A percentile compares a stretch with the other conserved stretches of the same genome.
These are phyloP conservation scores for Chaetomiaceae sp. DNA, from an alignment of 2,329 filamentous ascomycete species.

Conservation along the genomic window DNA sequence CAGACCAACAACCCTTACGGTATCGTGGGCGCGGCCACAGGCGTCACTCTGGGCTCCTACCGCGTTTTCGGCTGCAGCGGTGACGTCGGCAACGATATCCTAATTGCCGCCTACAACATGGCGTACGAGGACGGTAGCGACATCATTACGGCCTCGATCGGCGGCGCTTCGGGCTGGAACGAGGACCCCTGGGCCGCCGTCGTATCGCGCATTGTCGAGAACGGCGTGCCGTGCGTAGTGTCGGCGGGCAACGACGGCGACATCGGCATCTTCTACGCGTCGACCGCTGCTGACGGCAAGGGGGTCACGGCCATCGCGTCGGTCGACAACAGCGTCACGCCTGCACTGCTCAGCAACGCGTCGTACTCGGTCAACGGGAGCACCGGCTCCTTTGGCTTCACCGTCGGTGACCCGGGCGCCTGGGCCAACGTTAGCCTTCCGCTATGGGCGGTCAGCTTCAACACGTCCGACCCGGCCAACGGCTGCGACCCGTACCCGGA, in stretches of 20 bases:
- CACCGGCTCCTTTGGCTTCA: conserved; percentile 36
- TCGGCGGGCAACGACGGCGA: conserved; percentile 48
- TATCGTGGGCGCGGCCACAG: conserved; percentile 53
- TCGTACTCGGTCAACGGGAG: conserved; percentile 36
- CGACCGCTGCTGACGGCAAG: conserved; percentile 42
- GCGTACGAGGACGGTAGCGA: conserved; percentile 55
- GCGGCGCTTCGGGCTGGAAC: conserved; percentile 45
- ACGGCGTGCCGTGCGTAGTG: conserved; percentile 47
- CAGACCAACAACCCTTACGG: conserved; percentile 46
- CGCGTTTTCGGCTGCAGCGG: conserved; percentile 52
- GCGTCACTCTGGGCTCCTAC: conserved; percentile 50
- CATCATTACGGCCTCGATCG: conserved; percentile 51
- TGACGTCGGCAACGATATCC: conserved; percentile 45
- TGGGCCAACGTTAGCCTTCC: conserved; percentile 44
- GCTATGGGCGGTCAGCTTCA: conserved; percentile 43
- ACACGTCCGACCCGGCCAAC: conserved; percentile 42
- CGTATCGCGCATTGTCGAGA: conserved; percentile 46
- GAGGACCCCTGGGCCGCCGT: conserved; percentile 46
- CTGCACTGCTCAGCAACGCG: conserved; percentile 37
- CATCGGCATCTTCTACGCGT: conserved; percentile 43
- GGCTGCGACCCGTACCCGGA: conserved; percentile 48
- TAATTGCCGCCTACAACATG: conserved; percentile 53
- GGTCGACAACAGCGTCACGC: conserved; percentile 41
- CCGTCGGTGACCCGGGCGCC: conserved; percentile 34
- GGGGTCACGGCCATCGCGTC: conserved; percentile 44